Base-by-base conservation (phyloP, 345 rosid genomes). In the Dipteronia sinensis region DNA sequence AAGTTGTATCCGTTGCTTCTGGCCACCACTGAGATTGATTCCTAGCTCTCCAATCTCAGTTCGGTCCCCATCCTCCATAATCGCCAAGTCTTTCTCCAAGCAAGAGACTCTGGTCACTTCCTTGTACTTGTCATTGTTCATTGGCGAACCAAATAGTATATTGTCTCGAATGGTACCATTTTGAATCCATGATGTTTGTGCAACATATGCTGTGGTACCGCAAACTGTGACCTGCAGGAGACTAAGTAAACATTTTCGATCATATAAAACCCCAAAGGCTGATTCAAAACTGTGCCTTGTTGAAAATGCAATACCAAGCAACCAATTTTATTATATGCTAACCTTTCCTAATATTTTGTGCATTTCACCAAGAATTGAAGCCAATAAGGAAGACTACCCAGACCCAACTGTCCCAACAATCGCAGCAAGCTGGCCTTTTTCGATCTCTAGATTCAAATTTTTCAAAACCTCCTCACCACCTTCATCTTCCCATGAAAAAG, bases 1-100 rank as follows among this genome's bases (percentile, higher is more conserved):
- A 2, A 95, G 96, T 71, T 93, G 99, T 68, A 93, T 85, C 61
- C 98, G 85, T 85, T 95, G 99, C 85, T 95, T 95, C 87, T 95
- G 99, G 12, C 99, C 98, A 7, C 99, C 98, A 23, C 98, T 95
- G 72, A 93, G 98, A 85, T 95, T 93, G 80, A 95, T 93, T 44
- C 99, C 98, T 0, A 95, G 91, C 82, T 95, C 99, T 59, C 99
- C 98, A 16, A 95, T 93, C 84, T 91, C 98, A 27, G 99, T 93
- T 76, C 87, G 92, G 72, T 95, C 99, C 27, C 97, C 97, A 81
- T 77, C 88, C 79, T 93, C 98, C 99, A 93, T 92, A 96, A 91
- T 91, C 73, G 90, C 91, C 80, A 95, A 58, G 80, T 95, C 99
- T 74, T 90, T 91, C 77, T 89, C 94, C 77, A 95, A 80, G 82